Evolutionary conservation across 306 rosid species (phyloP), one percentile per base, ranked within the genome.

Genomic region (Sophora flavescens): DNA sequence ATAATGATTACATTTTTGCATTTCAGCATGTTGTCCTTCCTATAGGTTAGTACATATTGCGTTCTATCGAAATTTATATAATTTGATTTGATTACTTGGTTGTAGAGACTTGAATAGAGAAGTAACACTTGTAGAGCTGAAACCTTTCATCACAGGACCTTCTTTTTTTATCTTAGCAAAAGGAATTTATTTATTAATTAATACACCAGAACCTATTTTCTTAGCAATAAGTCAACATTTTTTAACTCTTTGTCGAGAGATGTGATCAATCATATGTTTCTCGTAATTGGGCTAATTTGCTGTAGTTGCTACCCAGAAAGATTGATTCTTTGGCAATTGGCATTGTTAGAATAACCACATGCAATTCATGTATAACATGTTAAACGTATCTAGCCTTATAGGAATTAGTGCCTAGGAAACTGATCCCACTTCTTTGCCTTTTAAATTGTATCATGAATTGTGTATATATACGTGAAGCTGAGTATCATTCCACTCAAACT

Each of bases 1-100:
- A 95, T 74, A 95, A 88, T 63, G 99, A 95, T 77, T 95, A 95
- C 81, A 63, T 80, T 78, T 95, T 92, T 80, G 96, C 99, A 75
- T 92, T 95, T 89, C 92, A 86, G 84, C 87, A 90, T 53, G 86
- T 92, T 74, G 96, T 95, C 78, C 97, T 92, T 83, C 97, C 97
- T 52, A 90, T 95, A 88, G 97, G 99, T 95, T 74, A 80, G 86
- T 80, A 47, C 63, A 30, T 76, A 50, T 42, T 77, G 44, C 33
- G 39, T 54, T n/a, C 48, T 65, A 9, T 12, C 53, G 70, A 68
- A 47, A 67, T 54, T 35, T 58, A 15, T 30, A 41, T 63, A 8
- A 53, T 70, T 70, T 53, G 52, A 67, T 70, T 70, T 53, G 44
- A 67, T 56, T 67, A 17, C 61, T 64, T 72, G n/a, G 61, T 47